Conservation (phyloP, 2,329 filamentous ascomycete genomes). For the Scedosporium boydii region DNA sequence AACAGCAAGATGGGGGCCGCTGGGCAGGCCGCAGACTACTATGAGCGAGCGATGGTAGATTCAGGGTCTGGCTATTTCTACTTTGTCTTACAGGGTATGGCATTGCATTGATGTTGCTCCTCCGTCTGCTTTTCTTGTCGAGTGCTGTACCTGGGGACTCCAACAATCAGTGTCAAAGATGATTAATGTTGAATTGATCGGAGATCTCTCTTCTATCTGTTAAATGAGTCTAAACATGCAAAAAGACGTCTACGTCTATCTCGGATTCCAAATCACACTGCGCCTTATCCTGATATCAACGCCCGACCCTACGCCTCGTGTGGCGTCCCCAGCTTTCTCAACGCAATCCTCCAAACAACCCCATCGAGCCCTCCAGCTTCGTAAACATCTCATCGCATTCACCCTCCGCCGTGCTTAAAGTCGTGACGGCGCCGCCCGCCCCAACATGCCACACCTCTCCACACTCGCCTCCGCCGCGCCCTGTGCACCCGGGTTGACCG, state of each 20-base stretch:
- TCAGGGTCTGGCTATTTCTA: not conserved
- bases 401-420: conserved; percentile 65
- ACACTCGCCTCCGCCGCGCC: not conserved
- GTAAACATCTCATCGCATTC: conserved; percentile 89
- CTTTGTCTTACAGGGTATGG: not conserved
- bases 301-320: not conserved
- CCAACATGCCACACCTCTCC: conserved; percentile 72
- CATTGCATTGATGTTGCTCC: not conserved
- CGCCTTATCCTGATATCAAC: not conserved
- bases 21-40: too few relatives aligned
- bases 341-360: conserved; percentile 28
- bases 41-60: not conserved
- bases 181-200: not conserved
- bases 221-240: conserved; percentile 2
- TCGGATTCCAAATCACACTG: conserved; percentile 16
- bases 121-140: not conserved
- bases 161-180: not conserved
- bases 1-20: too few relatives aligned
- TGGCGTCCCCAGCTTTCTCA: not conserved
- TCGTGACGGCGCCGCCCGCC: conserved; percentile 84
- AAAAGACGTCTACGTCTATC: conserved; percentile 10
- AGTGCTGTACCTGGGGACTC: not conserved
- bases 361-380: conserved; percentile 53
- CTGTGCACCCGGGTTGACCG: conserved; percentile 19
- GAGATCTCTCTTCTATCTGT: conserved; percentile 4